phyloP scores from a whole-genome alignment of 306 rosid genomes.

The Prunus padus region DNA sequence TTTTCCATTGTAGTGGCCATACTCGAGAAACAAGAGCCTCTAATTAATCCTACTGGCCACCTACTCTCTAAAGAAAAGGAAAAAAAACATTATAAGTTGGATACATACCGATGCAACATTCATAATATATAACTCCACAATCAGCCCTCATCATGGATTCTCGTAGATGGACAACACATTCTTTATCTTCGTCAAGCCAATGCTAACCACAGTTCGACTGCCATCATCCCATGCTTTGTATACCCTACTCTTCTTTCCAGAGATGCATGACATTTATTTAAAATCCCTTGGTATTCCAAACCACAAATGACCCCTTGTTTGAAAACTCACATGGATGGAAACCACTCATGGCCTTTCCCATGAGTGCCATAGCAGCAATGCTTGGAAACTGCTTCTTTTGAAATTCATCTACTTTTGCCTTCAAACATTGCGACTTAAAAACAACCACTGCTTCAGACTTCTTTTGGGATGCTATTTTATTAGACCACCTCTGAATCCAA shows the following conservation, averaged over 20 bases:
- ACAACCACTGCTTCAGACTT: constrained; percentile 35
- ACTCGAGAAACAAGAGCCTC: not conserved
- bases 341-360: constrained; percentile 72
- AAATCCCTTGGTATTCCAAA: constrained; percentile 57
- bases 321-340: constrained; percentile 45
- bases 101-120: constrained; percentile 21
- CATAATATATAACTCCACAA: not conserved
- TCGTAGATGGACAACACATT: constrained; percentile 6
- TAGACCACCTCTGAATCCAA: constrained; percentile 83
- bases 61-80: not conserved
- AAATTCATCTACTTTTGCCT: constrained; percentile 22
- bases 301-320: constrained; percentile 54
- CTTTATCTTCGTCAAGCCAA: constrained; percentile 7
- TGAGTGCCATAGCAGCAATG: constrained; percentile 87
- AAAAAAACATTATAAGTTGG: constrained; percentile 3
- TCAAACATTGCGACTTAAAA: constrained; percentile 37
- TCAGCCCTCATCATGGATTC: constrained; percentile 16
- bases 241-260: constrained; percentile 18
- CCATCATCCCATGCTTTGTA: constrained; percentile 4
- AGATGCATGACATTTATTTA: not conserved
- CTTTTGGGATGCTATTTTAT: constrained; percentile 30
- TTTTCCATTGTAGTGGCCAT: not conserved
- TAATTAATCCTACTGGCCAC: not conserved
- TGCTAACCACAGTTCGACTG: not conserved
- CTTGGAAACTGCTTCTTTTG: constrained; percentile 76